Base-by-base conservation (phyloP, 2,329 filamentous ascomycete genomes). In the Thelonectria rubi region DNA sequence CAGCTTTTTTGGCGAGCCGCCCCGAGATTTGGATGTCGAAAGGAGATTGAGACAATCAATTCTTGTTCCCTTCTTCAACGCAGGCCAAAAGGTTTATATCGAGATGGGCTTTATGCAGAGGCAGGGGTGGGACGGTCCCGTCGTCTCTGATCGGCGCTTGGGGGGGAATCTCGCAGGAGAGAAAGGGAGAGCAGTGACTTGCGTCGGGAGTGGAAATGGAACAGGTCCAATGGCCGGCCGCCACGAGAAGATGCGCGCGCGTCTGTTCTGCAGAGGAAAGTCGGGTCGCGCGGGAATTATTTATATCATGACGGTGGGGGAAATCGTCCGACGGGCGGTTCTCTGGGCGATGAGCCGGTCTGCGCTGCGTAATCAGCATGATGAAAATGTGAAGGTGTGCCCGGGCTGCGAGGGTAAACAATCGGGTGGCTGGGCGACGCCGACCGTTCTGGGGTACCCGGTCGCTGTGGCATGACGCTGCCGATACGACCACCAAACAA, bases 361-460 rank as follows among this genome's bases (percentile, higher is more conserved):
- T 30, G 39, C 10, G 15, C 61, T 55, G 65, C 59, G 53, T 48
- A 49, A 56, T 63, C 14, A n/a, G 47, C 17, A 12, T 52, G 52
- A 60, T 43, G 26, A 30, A n/a, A 30, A 30, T 24, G 3, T 24
- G 8, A 30, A 30, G 26, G 26, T 30, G 26, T n/a, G n/a, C n/a
- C 5, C 5, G 26, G 26, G 4, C 3, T 5, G 10, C n/a, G 5
- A 15, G 40, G 11, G n/a, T 68, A 69, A 69, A 70, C 62, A 70
- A 72, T 56, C 56, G 63, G 68, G 70, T 73, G 70, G 70, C 70
- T 73, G 70, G 70, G 66, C 52, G 64, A 64, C 59, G 64, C 51
- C 58, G 37, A 40, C 52, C 60, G 39, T 32, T 37, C 14, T 46
- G 20, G 42, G 54, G 46, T 21, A 48, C 30, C 42, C 47, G 26